These are phyloP conservation scores for Zymoseptoria pseudotritici DNA, from an alignment of 2,329 filamentous ascomycete species.

Conservation along the genomic window DNA sequence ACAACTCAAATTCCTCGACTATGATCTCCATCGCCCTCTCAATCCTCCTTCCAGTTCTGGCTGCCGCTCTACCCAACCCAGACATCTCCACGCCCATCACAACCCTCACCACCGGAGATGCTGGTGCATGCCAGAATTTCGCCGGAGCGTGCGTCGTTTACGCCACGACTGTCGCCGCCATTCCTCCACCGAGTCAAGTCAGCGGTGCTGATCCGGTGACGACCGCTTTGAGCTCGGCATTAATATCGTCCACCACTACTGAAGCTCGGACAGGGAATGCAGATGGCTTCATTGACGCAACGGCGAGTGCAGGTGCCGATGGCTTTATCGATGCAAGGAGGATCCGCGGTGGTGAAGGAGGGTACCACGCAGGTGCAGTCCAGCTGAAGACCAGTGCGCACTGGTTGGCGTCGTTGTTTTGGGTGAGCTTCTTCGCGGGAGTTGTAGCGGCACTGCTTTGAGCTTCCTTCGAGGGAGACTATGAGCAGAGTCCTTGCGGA, in stretches of 20 bases:
- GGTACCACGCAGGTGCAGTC: neutral
- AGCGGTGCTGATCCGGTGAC: neutral
- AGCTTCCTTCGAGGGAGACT: neutral
- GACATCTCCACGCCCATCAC: neutral
- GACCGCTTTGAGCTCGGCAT: neutral
- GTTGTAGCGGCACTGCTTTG: neutral
- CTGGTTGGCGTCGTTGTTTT: neutral
- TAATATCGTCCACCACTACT: constrained; percentile 1
- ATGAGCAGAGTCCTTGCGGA: neutral
- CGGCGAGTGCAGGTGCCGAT: neutral
- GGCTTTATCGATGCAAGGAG: too few relatives aligned
- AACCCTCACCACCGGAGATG: neutral
- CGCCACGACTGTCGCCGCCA: neutral
- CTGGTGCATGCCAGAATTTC: constrained; percentile 10
- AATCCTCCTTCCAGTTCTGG: too few relatives aligned
- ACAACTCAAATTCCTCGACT: too few relatives aligned
- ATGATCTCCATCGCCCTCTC: too few relatives aligned
- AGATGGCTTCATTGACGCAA: constrained; percentile 11
- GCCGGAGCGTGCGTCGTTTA: constrained; percentile 17
- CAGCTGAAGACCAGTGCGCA: neutral
- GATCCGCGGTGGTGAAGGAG: too few relatives aligned
- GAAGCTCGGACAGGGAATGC: neutral
- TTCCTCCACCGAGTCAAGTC: too few relatives aligned
- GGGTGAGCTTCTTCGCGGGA: neutral
- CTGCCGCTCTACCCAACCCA: neutral